Conservation (phyloP, 306 rosid genomes). For the Casuarina equisetifolia region DNA sequence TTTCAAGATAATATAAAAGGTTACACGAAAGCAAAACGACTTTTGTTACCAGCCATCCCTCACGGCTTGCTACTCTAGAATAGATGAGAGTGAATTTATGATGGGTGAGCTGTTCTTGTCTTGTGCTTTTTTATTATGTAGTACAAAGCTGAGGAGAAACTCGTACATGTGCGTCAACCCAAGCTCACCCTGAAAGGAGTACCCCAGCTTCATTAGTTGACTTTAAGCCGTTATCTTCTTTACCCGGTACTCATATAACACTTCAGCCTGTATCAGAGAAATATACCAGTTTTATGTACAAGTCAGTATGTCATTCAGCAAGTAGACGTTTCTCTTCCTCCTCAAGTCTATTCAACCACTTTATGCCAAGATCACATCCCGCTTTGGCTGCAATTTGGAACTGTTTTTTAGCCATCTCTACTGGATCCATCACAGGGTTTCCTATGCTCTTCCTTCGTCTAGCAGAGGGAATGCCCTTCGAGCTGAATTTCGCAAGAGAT, state of each 20-base stretch:
- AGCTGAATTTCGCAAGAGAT: slow-evolving; percentile 45
- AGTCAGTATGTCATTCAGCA: neutral
- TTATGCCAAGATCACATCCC: slow-evolving; percentile 86
- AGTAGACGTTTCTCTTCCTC: slow-evolving; percentile 67
- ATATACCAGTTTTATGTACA: neutral
- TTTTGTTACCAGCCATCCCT: neutral
- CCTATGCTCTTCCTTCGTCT: slow-evolving; percentile 44
- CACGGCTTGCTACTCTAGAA: neutral
- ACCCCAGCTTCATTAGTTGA: neutral
- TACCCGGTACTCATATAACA: neutral
- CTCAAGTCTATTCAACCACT: slow-evolving; percentile 78
- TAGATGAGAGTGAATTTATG: neutral
- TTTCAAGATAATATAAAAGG: neutral
- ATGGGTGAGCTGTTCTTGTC: neutral
- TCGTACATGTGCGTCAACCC: neutral
- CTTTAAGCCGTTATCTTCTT: neutral
- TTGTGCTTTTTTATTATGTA: neutral
- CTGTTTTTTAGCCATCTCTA: slow-evolving; percentile 81
- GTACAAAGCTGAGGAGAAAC: neutral
- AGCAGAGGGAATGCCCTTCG: slow-evolving; percentile 45
- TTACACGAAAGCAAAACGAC: neutral
- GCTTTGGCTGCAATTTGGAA: slow-evolving; percentile 79
- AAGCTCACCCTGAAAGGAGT: too few relatives aligned
- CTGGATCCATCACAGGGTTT: slow-evolving; percentile 40
- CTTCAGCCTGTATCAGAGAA: neutral